A percentile compares a stretch with the other conserved stretches of the same genome.
Conservation (phyloP, 2,329 filamentous ascomycete genomes). For the Clarireedia homoeocarpa region DNA sequence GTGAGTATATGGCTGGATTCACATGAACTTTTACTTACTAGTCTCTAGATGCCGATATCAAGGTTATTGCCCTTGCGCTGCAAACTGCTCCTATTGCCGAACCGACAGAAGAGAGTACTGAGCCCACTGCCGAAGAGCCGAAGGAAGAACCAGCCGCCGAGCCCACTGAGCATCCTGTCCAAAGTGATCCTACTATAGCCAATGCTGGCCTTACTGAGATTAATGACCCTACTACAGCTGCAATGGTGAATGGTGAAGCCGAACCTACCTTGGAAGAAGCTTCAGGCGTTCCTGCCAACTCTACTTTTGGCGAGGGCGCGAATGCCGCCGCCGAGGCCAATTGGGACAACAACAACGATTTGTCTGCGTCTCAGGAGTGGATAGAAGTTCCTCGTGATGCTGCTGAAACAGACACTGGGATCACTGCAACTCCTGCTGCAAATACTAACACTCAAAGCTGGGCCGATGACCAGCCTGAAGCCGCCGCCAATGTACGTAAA, state of each 20-base stretch:
- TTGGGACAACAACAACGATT: constrained; percentile 45
- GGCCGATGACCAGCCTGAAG: constrained; percentile 71
- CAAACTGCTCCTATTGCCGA: constrained; percentile 33
- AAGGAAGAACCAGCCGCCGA: constrained; percentile 15
- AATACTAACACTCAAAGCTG: constrained; percentile 60
- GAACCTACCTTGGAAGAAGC: constrained; percentile 30
- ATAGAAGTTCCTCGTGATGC: constrained; percentile 64
- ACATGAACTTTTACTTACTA: constrained; percentile 4
- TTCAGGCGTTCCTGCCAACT: constrained; percentile 40
- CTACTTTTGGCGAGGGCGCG: constrained; percentile 43
- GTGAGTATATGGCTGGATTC: constrained; percentile 42
- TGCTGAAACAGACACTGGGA: constrained; percentile 63
- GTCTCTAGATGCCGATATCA: constrained; percentile 48
- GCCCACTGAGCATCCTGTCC: constrained; percentile 31
- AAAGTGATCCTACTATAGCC: constrained; percentile 58
- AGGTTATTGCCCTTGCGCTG: constrained; percentile 48
- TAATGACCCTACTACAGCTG: constrained; percentile 37
- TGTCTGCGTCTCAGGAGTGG: constrained; percentile 31
- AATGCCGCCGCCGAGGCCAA: constrained; percentile 57
- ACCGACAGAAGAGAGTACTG: constrained; percentile 25
- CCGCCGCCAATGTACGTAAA: constrained; percentile 36
- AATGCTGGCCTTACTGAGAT: constrained; percentile 63
- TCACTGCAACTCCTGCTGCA: constrained; percentile 46
- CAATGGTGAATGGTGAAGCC: constrained; percentile 37
- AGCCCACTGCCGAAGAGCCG: constrained; percentile 29